These are phyloP conservation scores for Aspergillus carlsbadensis DNA, from an alignment of 495 filamentous ascomycete genomes.

Conservation along the genomic window DNA sequence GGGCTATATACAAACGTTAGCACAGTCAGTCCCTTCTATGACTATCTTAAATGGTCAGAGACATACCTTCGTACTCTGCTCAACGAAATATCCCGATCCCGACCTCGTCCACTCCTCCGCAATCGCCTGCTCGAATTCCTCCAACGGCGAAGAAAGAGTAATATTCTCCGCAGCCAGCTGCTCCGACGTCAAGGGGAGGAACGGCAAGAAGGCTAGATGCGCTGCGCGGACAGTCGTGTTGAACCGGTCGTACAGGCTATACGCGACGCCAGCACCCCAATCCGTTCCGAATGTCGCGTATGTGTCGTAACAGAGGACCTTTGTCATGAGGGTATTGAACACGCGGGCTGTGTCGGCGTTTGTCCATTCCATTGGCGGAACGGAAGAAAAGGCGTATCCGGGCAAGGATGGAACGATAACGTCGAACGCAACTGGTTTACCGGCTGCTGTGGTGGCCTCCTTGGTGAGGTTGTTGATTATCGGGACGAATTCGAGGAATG, in stretches of 20 bases:
- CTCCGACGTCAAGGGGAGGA: background rate
- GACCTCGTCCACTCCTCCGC: background rate
- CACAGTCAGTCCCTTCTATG: background rate
- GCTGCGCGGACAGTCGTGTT: background rate
- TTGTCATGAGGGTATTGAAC: background rate
- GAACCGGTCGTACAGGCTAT: background rate
- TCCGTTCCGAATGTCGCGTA: background rate
- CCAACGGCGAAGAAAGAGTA: too few species aligned
- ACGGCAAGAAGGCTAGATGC: background rate
- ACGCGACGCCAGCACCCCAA: background rate
- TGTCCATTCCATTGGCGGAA: background rate
- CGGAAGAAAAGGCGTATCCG: too few species aligned
- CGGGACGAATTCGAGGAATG: constrained; percentile 31
- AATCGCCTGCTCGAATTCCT: too few species aligned
- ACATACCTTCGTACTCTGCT: constrained; percentile 1
- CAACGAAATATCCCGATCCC: background rate
- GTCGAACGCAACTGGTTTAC: too few species aligned
- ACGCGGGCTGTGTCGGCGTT: background rate
- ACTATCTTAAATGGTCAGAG: background rate
- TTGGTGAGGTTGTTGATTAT: background rate
- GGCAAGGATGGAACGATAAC: too few species aligned
- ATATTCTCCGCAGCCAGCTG: too few species aligned
- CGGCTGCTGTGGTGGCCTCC: too few species aligned
- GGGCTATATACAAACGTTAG: too few species aligned
- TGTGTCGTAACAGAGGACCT: background rate